These are phyloP conservation scores for Leavenworthia alabamica DNA, from an alignment of 345 rosid genomes.

Conservation along the genomic window DNA sequence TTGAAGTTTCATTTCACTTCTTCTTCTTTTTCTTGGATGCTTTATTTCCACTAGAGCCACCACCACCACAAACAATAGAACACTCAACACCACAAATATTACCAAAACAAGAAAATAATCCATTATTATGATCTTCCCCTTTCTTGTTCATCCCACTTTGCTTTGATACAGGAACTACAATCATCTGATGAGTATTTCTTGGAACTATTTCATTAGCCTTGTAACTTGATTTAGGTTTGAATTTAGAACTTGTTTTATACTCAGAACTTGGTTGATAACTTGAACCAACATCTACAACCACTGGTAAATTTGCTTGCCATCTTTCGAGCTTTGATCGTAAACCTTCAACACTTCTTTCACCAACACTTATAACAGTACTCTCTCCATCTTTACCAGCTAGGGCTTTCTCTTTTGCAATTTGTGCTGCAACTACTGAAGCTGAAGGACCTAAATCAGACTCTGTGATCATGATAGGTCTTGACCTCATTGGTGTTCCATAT, in stretches of 20 bases:
- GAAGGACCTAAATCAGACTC: slow-evolving; percentile 83
- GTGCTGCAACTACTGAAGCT: slow-evolving; percentile 80
- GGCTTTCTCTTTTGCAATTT: slow-evolving; percentile 37
- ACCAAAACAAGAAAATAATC: slow-evolving; percentile 64
- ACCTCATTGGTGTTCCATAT: slow-evolving; percentile 34
- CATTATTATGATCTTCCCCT: slow-evolving; percentile 28
- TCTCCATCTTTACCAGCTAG: slow-evolving; percentile 36
- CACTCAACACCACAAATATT: slow-evolving; percentile 63
- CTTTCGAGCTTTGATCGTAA: slow-evolving; percentile 69
- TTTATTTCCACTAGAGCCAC: slow-evolving; percentile 24
- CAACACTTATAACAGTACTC: slow-evolving; percentile 44
- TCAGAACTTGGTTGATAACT: slow-evolving; percentile 31
- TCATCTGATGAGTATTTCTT: slow-evolving; percentile 20
- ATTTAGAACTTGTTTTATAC: slow-evolving; percentile 24
- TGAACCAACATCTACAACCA: slow-evolving; percentile 43
- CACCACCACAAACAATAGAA: slow-evolving; percentile 68
- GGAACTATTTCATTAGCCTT: slow-evolving; percentile 22
- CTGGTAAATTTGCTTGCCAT: slow-evolving; percentile 73
- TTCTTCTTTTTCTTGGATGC: slow-evolving; percentile 17
- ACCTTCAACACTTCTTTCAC: slow-evolving; percentile 61
- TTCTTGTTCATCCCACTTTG: slow-evolving; percentile 17
- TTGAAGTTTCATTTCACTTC: slow-evolving; percentile 7
- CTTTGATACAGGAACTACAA: slow-evolving; percentile 28
- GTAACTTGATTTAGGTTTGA: slow-evolving; percentile 28
- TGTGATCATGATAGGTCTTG: slow-evolving; percentile 34